Base-by-base conservation (phyloP, 305 asterid genomes). In the Fraxinus xanthoxyloides region DNA sequence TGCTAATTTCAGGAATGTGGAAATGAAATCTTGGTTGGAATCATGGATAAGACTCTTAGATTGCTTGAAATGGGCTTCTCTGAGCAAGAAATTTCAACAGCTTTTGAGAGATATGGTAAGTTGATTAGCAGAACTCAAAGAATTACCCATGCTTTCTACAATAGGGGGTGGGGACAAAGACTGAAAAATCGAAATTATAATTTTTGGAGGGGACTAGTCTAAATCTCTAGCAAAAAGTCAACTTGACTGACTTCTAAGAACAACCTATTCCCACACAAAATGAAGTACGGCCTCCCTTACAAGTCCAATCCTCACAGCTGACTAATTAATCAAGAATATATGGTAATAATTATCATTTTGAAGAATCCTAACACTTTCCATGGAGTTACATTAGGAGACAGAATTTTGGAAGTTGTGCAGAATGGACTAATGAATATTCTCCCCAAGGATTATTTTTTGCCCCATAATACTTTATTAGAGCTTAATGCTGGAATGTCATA, bases 1-100 rank as follows among this genome's bases (percentile, higher is more conserved):
- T 76, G 32, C 70, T 51, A 76, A 78, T 80, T 82, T 79, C 91
- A 93, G 98, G 97, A 89, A 77, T 77, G 82, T 85, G 86, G 80
- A 90, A 92, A 93, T 23, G 99, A 95, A 82, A 84, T 85, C 46
- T 82, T 94, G 88, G 93, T 93, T 89, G 93, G 98, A 77, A 92
- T 94, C 75, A 95, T 94, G 99, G 98, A 95, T 85, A 95, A 94
- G 91, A 90, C 98, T 26, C 97, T 94, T 77, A 82, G 81, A 82
- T 84, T 95, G 85, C 91, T 94, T 77, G 98, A 94, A 79, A 95
- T 95, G 94, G 99, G 99, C 48, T 95, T 95, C 84, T 77, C 97
- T 24, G 99, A 94, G 81, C 80, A 89, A 7, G 97, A 93, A 72
- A 92, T 94, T 84, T 95, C 99, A 35, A 82, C 85, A 48, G 98